Evolutionary conservation across 768 basidiomycete genomes (phyloP).

Genomic region (Melanogaster broomeanus): DNA sequence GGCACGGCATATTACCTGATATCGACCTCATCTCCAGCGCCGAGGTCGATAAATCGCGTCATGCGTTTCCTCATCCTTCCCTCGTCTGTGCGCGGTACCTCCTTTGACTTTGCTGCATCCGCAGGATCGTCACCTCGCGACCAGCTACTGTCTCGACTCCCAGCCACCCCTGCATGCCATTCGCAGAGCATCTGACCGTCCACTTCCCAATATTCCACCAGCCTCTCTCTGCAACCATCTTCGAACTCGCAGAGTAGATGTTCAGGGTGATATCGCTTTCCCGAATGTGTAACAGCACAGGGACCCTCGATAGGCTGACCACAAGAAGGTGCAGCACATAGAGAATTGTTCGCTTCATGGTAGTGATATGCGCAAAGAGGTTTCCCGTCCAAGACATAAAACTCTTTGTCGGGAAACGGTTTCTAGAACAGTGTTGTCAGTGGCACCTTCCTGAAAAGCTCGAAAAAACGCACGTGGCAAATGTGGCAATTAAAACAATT

Average conservation of each 20-base stretch:
- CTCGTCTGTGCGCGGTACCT: constrained; percentile 28
- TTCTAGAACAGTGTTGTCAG: constrained; percentile 44
- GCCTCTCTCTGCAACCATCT: constrained; percentile 50
- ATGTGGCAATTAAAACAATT: constrained; percentile 88
- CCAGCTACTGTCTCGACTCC: constrained; percentile 25
- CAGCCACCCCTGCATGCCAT: constrained; percentile 55
- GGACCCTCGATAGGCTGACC: constrained; percentile 92
- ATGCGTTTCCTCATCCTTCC: constrained; percentile 71
- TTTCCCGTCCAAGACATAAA: constrained; percentile 90
- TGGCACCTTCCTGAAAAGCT: neutral
- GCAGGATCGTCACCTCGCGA: constrained; percentile 14
- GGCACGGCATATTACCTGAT: constrained; percentile 32
- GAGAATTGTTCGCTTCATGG: constrained; percentile 86
- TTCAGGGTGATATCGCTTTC: constrained; percentile 84
- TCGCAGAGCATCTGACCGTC: constrained; percentile 88
- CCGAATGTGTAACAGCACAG: constrained; percentile 83
- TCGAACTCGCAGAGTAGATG: constrained; percentile 83
- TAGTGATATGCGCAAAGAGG: constrained; percentile 93
- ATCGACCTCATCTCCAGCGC: constrained; percentile 28
- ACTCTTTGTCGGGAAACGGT: constrained; percentile 89
- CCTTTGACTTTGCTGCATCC: constrained; percentile 8
- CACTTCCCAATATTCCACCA: constrained; percentile 89
- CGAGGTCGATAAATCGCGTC: constrained; percentile 80
- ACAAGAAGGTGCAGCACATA: constrained; percentile 79
- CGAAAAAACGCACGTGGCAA: constrained; percentile 61